Evolutionary conservation across 306 rosid species (phyloP), one percentile per base, ranked within the genome.

Genomic region (Vigna reflexopilosa): DNA sequence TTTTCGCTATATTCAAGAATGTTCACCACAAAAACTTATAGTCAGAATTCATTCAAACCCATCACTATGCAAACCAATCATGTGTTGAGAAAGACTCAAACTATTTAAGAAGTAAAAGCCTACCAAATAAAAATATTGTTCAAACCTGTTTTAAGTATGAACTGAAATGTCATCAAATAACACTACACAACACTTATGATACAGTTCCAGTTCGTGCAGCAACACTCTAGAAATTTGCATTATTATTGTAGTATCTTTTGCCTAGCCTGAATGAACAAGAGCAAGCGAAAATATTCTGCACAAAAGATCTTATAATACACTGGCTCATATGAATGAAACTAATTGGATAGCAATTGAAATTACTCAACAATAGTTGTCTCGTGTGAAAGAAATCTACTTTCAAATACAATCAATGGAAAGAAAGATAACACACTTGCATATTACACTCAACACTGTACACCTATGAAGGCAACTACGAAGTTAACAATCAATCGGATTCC

Each of bases 391-490:
- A 73, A 79, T 16, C 75, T 58, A 74, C 81, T 69, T 81, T 77
- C 83, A 67, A 36, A 86, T 22, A 79, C 76, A 79, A 76, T 78
- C 83, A 83, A 76, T 81, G 73, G 38, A 64, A 48, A 24, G 59
- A 40, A 64, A 76, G 50, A 63, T 15, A 52, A 74, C 12, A 45
- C 49, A 72, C 80, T 57, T 16, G 14, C 30, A 77, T 42, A 13
- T 57, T 65, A 77, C 75, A 75, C 83, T 76, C 83, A 80, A 80
- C 80, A 79, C 88, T 89, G 81, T 90, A 93, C 97, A 93, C 50
- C 83, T 76, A 74, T 55, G 71, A 70, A 80, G 82, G 74, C 79
- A 75, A 83, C 90, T 74, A 72, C 72, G 17, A 52, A 71, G 85
- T 40, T 32, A 75, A 71, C 82, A 81, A 72, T 70, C 61, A 72